Base-by-base conservation (phyloP, 1,284 basidiomycete genomes). In the Rhizoctonia solani region DNA sequence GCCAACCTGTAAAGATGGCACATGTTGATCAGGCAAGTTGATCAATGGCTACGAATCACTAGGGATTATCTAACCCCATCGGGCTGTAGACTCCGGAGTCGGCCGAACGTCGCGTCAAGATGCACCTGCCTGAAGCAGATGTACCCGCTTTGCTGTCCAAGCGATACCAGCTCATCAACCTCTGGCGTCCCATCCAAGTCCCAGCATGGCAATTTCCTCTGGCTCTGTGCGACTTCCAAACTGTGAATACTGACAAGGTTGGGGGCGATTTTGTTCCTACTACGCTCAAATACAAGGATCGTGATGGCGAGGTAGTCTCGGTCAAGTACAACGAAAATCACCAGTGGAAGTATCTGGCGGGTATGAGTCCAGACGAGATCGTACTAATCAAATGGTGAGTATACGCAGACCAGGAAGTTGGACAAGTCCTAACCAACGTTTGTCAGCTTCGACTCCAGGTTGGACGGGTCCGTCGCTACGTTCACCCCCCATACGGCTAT, bases 121-220 rank as follows among this genome's bases (percentile, higher is more conserved):
- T 81, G 9, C 85, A 87, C 71, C 79, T 85, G n/a, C 81, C 83
- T 0, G 72, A 78, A 0, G 73, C 74, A 1, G 82, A 85, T 30
- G 83, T 79, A 0, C 80, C 80, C 0, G 76, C 76, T 23, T 76
- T 82, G 23, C 74, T 83, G 23, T 74, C 77, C 54, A 75, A 77
- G 25, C 82, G 84, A 19, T 85, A 83, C 77, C 87, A 88, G 73
- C 84, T 89, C 65, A 83, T 90, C 76, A 89, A 89, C 76, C 81
- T 89, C 67, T 90, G 88, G 88, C 77, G 87, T 8, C 87, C 87
- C 0, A 85, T 89, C 68, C 71, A 75, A 9, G 76, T 82, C 68
- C 74, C 82, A 2, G 77, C 85, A 5, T 74, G 77, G 37, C 87
- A 89, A 73, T 81, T 78, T 76, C 87, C 87, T 1, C 79, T 89